These are phyloP conservation scores for Carex parvula DNA, from an alignment of 176 grass and related monocot species.

Conservation along the genomic window DNA sequence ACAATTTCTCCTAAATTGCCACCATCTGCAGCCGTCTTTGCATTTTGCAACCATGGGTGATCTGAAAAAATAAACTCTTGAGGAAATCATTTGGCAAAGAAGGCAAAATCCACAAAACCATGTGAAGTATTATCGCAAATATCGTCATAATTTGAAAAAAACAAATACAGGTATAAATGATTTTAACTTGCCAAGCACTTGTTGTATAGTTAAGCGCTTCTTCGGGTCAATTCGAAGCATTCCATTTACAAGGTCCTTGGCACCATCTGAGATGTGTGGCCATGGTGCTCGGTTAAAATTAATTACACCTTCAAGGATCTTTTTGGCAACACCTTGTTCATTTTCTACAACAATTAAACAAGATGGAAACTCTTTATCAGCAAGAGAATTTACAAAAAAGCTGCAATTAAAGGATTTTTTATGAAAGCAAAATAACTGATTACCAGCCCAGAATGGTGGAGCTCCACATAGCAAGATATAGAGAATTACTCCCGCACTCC, in stretches of 20 bases:
- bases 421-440: background rate
- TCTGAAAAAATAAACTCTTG: conserved; percentile 27
- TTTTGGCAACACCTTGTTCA: conserved; percentile 67
- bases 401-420: too few relatives aligned
- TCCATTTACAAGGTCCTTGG: conserved; percentile 57
- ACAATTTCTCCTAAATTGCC: conserved; percentile 74
- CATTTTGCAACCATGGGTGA: conserved; percentile 72
- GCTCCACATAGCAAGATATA: conserved; percentile 25
- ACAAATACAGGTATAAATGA: background rate
- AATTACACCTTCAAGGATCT: conserved; percentile 51
- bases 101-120: background rate
- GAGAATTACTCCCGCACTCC: conserved; percentile 22
- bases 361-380: background rate
- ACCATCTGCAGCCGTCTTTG: conserved; percentile 37
- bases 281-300: conserved; percentile 58
- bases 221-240: conserved; percentile 63
- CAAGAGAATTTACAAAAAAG: background rate
- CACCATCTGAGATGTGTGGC: conserved; percentile 56
- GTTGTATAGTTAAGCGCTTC: conserved; percentile 52
- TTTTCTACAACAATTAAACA: conserved; percentile 33
- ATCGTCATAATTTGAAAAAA: background rate
- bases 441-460: conserved; percentile 26
- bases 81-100: background rate
- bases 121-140: background rate
- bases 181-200: conserved; percentile 48